Evolutionary conservation across 768 basidiomycete species (phyloP), one percentile per base, ranked within the genome.

Genomic region (Xerocomus potaroensis): DNA sequence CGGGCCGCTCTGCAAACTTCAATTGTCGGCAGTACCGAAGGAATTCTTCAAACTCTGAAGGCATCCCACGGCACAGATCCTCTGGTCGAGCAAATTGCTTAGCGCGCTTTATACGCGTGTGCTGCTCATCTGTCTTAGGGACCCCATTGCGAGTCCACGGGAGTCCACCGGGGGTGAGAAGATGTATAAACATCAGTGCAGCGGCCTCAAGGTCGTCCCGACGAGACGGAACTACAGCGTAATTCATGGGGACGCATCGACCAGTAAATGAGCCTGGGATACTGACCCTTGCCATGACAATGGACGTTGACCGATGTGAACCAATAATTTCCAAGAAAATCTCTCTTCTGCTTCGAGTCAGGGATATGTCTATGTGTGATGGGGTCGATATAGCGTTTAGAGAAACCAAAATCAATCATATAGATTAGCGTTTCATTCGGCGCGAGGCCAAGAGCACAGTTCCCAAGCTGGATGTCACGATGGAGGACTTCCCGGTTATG

Each of bases 341-440:
- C 82, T 33, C 84, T 78, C 59, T 80, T 81, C 24, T 66, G 67
- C 43, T 74, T 79, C 55, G 80, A 81, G 47, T 88, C 82, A 15
- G 80, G 78, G 47, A 90, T 85, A 56, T 90, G 87, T n/a, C 76
- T 74, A 34, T 66, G 72, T 3, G 83, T 86, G 37, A 62, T 51
- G 18, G 76, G 74, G 64, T 90, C 84, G 51, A 88, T 79, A 52
- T 85, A 90, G 26, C 75, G 75, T 58, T 88, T 89, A 15, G 86
- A 86, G 62, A 90, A 90, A 12, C 87, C 87, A 60, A 90, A 89
- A 62, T 90, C 87, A 55, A 90, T 90, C 85, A 89, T 84, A 57
- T 87, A 89, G 51, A 90, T 71, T 30, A 67, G 73, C 42, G 72
- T 72, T 12, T 83, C 72, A 51, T 85, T 68, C 1, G 83, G 79